These are phyloP conservation scores for Neonectria hederae DNA, from an alignment of 2,329 filamentous ascomycete genomes.

Conservation along the genomic window DNA sequence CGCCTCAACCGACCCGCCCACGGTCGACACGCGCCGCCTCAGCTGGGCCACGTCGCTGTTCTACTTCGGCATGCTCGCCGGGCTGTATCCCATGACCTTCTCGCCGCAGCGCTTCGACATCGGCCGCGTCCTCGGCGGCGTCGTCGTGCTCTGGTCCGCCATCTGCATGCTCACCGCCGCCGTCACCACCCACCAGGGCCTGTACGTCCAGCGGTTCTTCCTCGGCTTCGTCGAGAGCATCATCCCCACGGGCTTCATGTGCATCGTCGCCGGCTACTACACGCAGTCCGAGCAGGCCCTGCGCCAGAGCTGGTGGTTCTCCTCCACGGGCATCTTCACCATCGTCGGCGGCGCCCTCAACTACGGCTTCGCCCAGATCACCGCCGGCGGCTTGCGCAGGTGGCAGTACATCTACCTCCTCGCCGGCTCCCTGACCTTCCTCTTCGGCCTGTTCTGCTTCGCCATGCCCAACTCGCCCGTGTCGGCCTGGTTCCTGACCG, in stretches of 20 bases:
- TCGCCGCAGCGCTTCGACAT: constrained; percentile 73
- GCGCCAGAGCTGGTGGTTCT: constrained; percentile 75
- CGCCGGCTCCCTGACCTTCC: constrained; percentile 69
- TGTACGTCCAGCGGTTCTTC: constrained; percentile 74
- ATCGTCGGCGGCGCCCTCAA: constrained; percentile 71
- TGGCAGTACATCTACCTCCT: constrained; percentile 80
- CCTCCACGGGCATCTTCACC: constrained; percentile 66
- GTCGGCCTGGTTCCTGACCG: constrained; percentile 73
- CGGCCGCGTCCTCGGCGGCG: constrained; percentile 68
- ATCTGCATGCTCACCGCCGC: constrained; percentile 76
- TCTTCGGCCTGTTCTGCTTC: constrained; percentile 73
- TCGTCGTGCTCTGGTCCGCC: constrained; percentile 72
- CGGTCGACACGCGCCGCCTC: constrained; percentile 72
- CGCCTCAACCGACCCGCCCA: constrained; percentile 56
- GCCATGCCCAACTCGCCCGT: constrained; percentile 72
- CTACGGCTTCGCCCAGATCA: constrained; percentile 74
- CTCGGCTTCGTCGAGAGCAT: constrained; percentile 70
- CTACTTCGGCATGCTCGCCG: constrained; percentile 82
- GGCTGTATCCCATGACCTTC: constrained; percentile 78
- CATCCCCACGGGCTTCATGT: constrained; percentile 74
- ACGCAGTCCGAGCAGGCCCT: constrained; percentile 72
- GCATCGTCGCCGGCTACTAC: constrained; percentile 69
- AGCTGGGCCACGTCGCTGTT: constrained; percentile 83
- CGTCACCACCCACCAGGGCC: constrained; percentile 69
- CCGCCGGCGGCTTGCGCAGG: constrained; percentile 59